A percentile compares a stretch with the other conserved stretches of the same genome.
Evolutionary conservation across 352 stramenopile species (phyloP).

Genomic region (Globisporangium okanoganense): DNA sequence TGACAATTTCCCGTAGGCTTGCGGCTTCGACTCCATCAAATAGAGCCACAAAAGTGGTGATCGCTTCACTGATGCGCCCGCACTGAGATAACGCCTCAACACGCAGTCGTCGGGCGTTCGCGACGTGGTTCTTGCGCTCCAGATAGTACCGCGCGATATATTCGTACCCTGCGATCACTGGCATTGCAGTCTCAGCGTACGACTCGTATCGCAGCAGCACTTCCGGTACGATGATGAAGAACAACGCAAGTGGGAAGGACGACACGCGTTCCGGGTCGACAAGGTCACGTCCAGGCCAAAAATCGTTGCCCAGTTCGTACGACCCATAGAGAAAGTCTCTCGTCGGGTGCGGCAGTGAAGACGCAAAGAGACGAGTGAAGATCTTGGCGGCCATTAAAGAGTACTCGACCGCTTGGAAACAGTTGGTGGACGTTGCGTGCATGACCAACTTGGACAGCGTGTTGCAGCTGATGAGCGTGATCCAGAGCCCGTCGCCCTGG

Average conservation of each 20-base stretch:
- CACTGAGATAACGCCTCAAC: slow-evolving; percentile 45
- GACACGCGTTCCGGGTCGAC: slow-evolving; percentile 37
- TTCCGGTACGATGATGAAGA: slow-evolving; percentile 42
- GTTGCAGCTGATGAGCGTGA: slow-evolving; percentile 45
- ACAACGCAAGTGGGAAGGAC: slow-evolving; percentile 28
- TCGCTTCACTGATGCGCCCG: slow-evolving; percentile 49
- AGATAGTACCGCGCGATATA: slow-evolving; percentile 37
- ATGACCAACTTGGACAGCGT: slow-evolving; percentile 56
- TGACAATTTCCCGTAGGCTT: not conserved
- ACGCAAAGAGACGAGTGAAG: slow-evolving; percentile 53
- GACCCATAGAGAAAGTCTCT: slow-evolving; percentile 55
- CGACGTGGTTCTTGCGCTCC: slow-evolving; percentile 40
- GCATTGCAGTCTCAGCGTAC: slow-evolving; percentile 44
- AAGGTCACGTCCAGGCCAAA: slow-evolving; percentile 60
- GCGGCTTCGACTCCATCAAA: slow-evolving; percentile 18
- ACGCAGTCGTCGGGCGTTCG: slow-evolving; percentile 48
- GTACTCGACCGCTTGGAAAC: slow-evolving; percentile 47
- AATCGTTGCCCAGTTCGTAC: slow-evolving; percentile 42
- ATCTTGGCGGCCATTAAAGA: slow-evolving; percentile 60
- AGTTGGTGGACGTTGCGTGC: slow-evolving; percentile 26
- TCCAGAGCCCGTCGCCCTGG: slow-evolving; percentile 53
- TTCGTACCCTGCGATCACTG: slow-evolving; percentile 54
- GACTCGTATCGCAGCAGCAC: slow-evolving; percentile 52
- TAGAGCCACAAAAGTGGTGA: slow-evolving; percentile 29
- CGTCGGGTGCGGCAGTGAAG: slow-evolving; percentile 56